Percentiles rank a stretch among this genome's conserved stretches.
These are phyloP conservation scores for Trichoderma atrobrunneum DNA, from an alignment of 2,329 filamentous ascomycete genomes.

Conservation along the genomic window DNA sequence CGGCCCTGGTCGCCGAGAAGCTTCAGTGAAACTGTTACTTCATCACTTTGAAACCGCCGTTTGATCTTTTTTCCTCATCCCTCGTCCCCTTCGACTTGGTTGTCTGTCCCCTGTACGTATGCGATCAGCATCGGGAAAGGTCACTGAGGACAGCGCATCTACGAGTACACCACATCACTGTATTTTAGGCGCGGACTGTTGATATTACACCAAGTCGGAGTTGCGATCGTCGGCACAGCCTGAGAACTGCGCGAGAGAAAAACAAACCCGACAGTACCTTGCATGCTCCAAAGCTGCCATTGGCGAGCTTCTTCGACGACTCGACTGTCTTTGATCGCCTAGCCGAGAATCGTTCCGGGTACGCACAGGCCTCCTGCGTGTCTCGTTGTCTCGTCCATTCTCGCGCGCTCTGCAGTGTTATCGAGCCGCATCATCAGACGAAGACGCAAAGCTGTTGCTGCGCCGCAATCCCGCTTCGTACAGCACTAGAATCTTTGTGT, in stretches of 20 bases:
- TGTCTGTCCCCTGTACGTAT: not conserved
- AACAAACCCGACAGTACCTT: not conserved
- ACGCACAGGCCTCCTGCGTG: constrained; percentile 18
- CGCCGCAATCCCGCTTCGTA: not conserved
- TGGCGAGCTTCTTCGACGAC: not conserved
- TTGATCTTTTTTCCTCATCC: not conserved
- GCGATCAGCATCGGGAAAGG: not conserved
- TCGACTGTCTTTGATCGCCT: not conserved
- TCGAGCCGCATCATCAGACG: not conserved
- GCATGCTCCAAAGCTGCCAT: constrained; percentile 3
- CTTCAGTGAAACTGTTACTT: constrained; percentile 16
- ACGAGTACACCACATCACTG: not conserved
- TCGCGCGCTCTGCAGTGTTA: not conserved
- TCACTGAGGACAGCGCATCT: not conserved
- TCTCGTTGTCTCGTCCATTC: not conserved
- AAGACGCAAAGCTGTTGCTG: not conserved
- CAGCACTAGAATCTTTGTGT: not conserved
- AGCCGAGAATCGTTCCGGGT: not conserved
- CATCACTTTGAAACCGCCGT: constrained; percentile 15
- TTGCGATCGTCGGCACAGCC: not conserved
- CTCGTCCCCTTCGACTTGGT: not conserved
- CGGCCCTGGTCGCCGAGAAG: not conserved
- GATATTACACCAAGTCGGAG: not conserved
- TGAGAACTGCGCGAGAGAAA: not conserved
- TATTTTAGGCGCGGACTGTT: not conserved